These are phyloP conservation scores for Gastrolobium bilobum DNA, from an alignment of 306 rosid species.

Conservation along the genomic window DNA sequence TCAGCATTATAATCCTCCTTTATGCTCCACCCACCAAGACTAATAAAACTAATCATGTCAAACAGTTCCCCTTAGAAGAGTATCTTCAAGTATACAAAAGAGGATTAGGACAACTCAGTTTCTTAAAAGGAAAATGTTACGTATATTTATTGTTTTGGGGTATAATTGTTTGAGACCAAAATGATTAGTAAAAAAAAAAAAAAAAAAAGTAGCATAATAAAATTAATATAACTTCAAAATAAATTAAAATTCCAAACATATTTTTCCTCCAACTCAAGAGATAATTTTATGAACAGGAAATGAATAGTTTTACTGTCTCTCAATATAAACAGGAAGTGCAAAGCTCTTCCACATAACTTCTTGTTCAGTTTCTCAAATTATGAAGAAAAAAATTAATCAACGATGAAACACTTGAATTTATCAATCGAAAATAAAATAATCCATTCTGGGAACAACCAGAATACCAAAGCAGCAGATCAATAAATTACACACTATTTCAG, in stretches of 20 bases:
- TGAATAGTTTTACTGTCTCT: too few species aligned
- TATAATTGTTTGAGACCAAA: too few species aligned
- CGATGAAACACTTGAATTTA: slow-evolving; percentile 41
- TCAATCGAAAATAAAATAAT: slow-evolving; percentile 50
- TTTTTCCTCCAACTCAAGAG: too few species aligned
- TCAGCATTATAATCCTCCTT: slow-evolving; percentile 13
- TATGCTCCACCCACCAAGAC: slow-evolving; percentile 51
- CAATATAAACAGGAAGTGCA: slow-evolving; percentile 17
- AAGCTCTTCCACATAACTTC: slow-evolving; percentile 17
- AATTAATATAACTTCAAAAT: too few species aligned
- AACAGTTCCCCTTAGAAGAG: slow-evolving; percentile 10
- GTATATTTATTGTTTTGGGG: too few species aligned
- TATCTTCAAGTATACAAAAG: neutral
- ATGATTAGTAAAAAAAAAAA: too few species aligned
- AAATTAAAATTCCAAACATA: too few species aligned
- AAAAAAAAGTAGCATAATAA: too few species aligned
- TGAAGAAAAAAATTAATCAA: slow-evolving; percentile 27
- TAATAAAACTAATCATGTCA: slow-evolving; percentile 40
- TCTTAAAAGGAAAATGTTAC: neutral
- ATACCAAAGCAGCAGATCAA: slow-evolving; percentile 45
- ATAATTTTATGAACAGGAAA: too few species aligned
- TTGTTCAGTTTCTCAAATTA: slow-evolving; percentile 40
- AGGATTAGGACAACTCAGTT: slow-evolving; percentile 10
- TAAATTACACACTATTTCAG: slow-evolving; percentile 56
- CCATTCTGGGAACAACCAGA: slow-evolving; percentile 58